Base-by-base conservation (phyloP, 345 rosid species). In the Eucalyptus camaldulensis region DNA sequence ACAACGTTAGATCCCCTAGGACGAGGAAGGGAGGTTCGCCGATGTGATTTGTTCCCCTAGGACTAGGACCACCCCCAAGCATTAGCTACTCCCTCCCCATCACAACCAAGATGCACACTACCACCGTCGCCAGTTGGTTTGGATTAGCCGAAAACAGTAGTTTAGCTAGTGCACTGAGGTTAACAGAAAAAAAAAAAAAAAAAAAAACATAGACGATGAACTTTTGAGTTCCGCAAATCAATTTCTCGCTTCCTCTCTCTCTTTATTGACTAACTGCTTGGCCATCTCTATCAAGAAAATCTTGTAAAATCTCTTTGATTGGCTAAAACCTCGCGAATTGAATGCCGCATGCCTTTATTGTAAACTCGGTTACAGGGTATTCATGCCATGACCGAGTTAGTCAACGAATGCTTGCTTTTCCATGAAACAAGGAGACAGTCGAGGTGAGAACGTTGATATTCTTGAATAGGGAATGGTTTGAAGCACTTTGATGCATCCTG, bases 211-310 rank as follows among this genome's bases (percentile, higher is more conserved):
- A 1, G 7, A 8, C 0, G 4, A 25, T 25, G 3, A 37, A 72
- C 13, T 2, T 72, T 33, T 9, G 25, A 19, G 25, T 19, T 72
- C 6, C 3, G 2, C 8, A 2, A 40, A 33, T 9, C 0, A 2
- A 72, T 72, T 37, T 72, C 45, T 19, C 2, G 1, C 24, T 69
- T 21, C 43, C 24, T 69, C 43, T 69, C 17, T 65, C 40, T 15
- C 17, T 16, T 15, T 2, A 1, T 10, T 4, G 33, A 53, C 4
- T 6, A 27, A 33, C 3, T n/a, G 1, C 2, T 31, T 0, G 6
- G 6, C 3, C 19, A 67, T 16, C 40, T 67, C 40, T 12, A 31
- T 6, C 11, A 0, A 67, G 4, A 15, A 67, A 67, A 67, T 31
- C 21, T 31, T 31, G 22, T 15, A 15, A 31, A 53, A 53, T 31